These are phyloP conservation scores for Mariannaea sp. DNA, from an alignment of 2,329 filamentous ascomycete species.

Conservation along the genomic window DNA sequence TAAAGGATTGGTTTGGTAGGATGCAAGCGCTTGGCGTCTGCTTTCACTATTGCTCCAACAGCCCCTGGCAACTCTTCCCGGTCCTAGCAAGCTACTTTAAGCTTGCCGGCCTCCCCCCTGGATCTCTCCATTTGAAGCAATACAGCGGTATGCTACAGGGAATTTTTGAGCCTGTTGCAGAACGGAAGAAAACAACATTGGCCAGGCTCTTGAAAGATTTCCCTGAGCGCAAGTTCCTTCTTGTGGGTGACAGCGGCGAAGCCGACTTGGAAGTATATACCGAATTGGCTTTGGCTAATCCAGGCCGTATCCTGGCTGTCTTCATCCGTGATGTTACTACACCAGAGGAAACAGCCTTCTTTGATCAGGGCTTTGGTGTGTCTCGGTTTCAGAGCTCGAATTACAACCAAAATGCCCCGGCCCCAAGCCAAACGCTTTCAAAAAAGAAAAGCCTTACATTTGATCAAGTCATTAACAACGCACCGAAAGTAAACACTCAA, in stretches of 20 bases:
- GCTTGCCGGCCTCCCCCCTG: slow-evolving; percentile 77
- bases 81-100: slow-evolving; percentile 86
- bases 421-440: slow-evolving; percentile 34
- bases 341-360: slow-evolving; percentile 71
- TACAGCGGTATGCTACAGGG: slow-evolving; percentile 97
- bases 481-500: slow-evolving; percentile 37
- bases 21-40: slow-evolving; percentile 81
- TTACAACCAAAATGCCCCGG: slow-evolving; percentile 33
- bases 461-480: slow-evolving; percentile 32
- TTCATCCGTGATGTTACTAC: slow-evolving; percentile 98
- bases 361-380: slow-evolving; percentile 63
- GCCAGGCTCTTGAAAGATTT: slow-evolving; percentile 89
- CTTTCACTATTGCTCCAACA: slow-evolving; percentile 98
- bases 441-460: slow-evolving; percentile 36
- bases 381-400: slow-evolving; percentile 34
- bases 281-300: slow-evolving; percentile 84
- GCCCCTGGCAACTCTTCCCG: slow-evolving; percentile 96
- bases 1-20: slow-evolving; percentile 84
- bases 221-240: slow-evolving; percentile 82
- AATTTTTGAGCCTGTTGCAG: slow-evolving; percentile 95
- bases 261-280: slow-evolving; percentile 97
- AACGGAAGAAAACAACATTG: slow-evolving; percentile 87
- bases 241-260: slow-evolving; percentile 95
- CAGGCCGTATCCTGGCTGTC: slow-evolving; percentile 79
- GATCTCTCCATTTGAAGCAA: slow-evolving; percentile 93